Evolutionary conservation across 208 protist species (phyloP).

Genomic region (Naegleria gruberi): DNA sequence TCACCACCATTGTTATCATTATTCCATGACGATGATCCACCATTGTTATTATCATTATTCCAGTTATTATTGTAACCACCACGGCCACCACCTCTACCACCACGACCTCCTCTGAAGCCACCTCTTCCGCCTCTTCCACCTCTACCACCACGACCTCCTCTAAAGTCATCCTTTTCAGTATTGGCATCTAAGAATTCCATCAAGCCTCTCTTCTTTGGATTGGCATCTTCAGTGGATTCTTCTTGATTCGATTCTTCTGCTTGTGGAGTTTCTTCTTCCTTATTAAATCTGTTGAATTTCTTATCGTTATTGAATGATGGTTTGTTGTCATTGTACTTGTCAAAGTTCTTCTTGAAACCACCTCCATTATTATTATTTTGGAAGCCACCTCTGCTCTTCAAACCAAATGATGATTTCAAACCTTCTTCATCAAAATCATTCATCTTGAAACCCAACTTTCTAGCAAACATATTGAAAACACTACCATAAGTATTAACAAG

Average conservation of each 20-base stretch:
- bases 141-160: background rate
- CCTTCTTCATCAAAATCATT: slow-evolving; percentile 19
- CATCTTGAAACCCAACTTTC: background rate
- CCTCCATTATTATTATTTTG: too few species aligned
- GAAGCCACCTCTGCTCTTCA: background rate
- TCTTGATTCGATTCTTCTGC: background rate
- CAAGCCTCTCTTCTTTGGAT: background rate
- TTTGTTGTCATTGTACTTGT: too few species aligned
- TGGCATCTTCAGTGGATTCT: background rate
- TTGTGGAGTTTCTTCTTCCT: background rate
- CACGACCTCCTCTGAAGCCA: background rate
- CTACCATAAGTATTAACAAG: background rate
- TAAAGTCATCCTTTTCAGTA: background rate
- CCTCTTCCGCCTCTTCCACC: background rate
- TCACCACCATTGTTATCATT: too few species aligned
- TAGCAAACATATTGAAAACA: background rate
- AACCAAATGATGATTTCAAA: background rate
- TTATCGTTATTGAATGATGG: background rate
- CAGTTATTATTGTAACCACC: too few species aligned
- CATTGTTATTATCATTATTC: too few species aligned
- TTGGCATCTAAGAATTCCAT: background rate
- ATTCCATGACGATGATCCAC: too few species aligned
- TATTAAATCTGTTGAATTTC: background rate
- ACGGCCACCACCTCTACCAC: background rate
- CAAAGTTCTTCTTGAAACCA: background rate